Evolutionary conservation across 371 early-diverging fungal genomes (phyloP), one percentile per base, ranked within the genome.

Genomic region (Zychaea mexicana): DNA sequence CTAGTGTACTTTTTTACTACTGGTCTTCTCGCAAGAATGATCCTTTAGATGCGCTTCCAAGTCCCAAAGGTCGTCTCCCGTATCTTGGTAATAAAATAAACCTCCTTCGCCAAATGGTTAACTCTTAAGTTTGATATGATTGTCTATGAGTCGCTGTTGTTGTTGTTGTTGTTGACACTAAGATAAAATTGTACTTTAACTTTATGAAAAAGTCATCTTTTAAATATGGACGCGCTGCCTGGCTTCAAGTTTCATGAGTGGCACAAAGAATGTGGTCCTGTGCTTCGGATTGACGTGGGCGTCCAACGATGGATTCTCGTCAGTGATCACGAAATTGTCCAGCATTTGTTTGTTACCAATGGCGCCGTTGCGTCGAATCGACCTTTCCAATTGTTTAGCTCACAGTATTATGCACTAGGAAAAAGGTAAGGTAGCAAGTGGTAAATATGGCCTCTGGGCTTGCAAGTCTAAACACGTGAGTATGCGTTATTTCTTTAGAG

Each of bases 261-360:
- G 59, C 59, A 58, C 28, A 8, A 26, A 0, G 21, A 22, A n/a
- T 28, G 17, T 27, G 59, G 58, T 13, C 66, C 70, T 12, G 57
- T 70, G 6, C 45, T 62, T 30, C 53, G 59, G 27, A 28, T 60
- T 22, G 19, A 60, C 26, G 58, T 70, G 66, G 70, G 70, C n/a
- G 66, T 58, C 22, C 66, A 62, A 24, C 27, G 30, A 28, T 70
- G 66, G 65, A 59, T 70, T 27, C 21, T 62, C 15, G 53, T 65
- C 26, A 27, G 42, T 8, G 70, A 70, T 56, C 55, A 62, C 12
- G 28, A 52, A 17, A 55, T 70, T 24, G 61, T 66, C 8, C 66
- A 70, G 30, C 57, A 61, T 10, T 28, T 70, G 2, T 62, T 70
- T 39, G 62, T 55, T 17, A 56, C 28, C 21, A n/a, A 46, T 30